Conservation (phyloP, 306 rosid genomes). For the Gastrolobium villosum region DNA sequence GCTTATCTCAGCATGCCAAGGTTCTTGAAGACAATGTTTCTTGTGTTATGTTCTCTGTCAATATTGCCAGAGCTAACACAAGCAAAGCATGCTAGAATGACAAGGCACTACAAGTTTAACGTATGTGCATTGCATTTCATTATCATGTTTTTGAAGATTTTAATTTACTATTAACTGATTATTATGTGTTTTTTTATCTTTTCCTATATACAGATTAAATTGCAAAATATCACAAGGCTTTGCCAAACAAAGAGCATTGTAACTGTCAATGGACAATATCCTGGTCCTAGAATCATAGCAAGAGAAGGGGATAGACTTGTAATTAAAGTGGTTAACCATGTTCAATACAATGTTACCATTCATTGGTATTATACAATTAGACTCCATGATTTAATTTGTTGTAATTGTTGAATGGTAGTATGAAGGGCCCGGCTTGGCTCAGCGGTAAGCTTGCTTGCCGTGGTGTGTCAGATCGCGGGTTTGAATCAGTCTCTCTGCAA, state of each 20-base stretch:
- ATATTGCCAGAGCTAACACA: slow-evolving; percentile 52
- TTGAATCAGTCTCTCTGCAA: too few species aligned
- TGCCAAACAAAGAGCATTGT: slow-evolving; percentile 79
- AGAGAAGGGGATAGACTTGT: slow-evolving; percentile 78
- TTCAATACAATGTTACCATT: slow-evolving; percentile 64
- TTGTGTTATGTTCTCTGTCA: slow-evolving; percentile 50
- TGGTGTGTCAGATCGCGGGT: too few species aligned
- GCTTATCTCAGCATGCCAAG: slow-evolving; percentile 30
- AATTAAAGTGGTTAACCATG: slow-evolving; percentile 72
- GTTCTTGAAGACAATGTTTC: slow-evolving; percentile 44
- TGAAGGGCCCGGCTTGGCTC: too few species aligned
- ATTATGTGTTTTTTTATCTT: neutral
- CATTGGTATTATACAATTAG: slow-evolving; percentile 61
- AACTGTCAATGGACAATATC: slow-evolving; percentile 75
- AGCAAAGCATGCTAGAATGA: slow-evolving; percentile 63
- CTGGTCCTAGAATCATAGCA: slow-evolving; percentile 77
- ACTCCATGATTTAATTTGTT: neutral
- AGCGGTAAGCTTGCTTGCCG: too few species aligned
- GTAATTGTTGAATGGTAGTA: slow-evolving; percentile 22
- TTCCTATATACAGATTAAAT: slow-evolving; percentile 52
- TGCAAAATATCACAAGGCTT: slow-evolving; percentile 71
- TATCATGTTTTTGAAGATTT: neutral
- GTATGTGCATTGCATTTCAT: slow-evolving; percentile 52
- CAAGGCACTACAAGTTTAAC: slow-evolving; percentile 76
- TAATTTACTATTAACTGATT: neutral